Evolutionary conservation across 768 basidiomycete genomes (phyloP), one percentile per base, ranked within the genome.

Genomic region (Hebeloma cylindrosporum): DNA sequence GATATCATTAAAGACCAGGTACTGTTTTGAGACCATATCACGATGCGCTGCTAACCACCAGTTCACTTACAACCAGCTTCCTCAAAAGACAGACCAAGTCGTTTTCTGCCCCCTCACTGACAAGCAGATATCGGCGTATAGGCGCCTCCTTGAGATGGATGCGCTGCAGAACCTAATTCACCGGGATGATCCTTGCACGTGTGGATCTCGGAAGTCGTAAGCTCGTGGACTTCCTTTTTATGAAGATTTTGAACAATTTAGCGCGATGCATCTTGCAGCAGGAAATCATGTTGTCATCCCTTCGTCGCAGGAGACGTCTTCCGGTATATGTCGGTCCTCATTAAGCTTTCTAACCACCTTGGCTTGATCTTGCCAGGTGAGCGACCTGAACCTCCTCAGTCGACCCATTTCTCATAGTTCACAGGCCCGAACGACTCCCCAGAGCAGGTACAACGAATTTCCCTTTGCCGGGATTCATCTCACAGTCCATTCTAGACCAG

Each of bases 81-180:
- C 95, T 1, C 73, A 74, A 49, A 99, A 99, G 70, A 77, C 77
- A 0, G 95, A 99, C 53, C 73, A 92, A 58, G 88, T 97, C 10
- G 91, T 96, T 4, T 95, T 97, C 57, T 99, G 95, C 58, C 94
- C 93, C 11, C 67, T 98, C 37, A 88, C 88, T 0, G 46, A 68
- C 0, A 72, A 67, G 26, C 94, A 96, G 64, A 77, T 82, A 21
- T 59, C 63, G 11, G 88, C 83, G 1, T 95, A 96, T 63, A 85
- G 80, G 52, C 73, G 75, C 4, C 72, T 94, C 25, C 67, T 94
- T 17, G 64, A 63, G n/a, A 79, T 77, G 54, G 70, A 73, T 5
- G 72, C 79, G 4, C 78, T 96, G 7, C 81, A 88, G 57, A 82
- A 84, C 49, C 67, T 96, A 39, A 65, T 93, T 16, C 70, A 69